Evolutionary conservation across 176 grass and related monocot species (phyloP).

Genomic region (Ensete glaucum): DNA sequence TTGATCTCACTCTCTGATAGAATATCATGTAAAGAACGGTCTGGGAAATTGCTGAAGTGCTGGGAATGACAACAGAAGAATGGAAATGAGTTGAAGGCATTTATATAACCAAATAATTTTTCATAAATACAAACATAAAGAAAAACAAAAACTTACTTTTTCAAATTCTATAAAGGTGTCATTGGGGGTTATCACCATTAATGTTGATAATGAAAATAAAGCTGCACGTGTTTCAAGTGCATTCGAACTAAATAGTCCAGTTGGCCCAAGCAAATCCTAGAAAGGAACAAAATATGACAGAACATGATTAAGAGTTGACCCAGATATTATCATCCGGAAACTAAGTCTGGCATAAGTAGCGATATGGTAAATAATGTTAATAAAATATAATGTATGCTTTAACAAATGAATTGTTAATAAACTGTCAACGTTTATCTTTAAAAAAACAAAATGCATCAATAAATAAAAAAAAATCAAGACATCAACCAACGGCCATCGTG

Average conservation of each 20-base stretch:
- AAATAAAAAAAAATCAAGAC: too few species aligned
- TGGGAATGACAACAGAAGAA: slow-evolving; percentile 38
- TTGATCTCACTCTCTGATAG: slow-evolving; percentile 75
- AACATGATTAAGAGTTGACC: too few species aligned
- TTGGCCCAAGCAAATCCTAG: slow-evolving; percentile 77
- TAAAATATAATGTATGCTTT: too few species aligned
- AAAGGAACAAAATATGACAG: slow-evolving; percentile 3
- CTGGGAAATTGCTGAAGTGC: slow-evolving; percentile 64
- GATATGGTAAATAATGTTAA: too few species aligned
- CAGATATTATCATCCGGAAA: too few species aligned
- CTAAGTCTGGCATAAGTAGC: too few species aligned
- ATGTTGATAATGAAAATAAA: slow-evolving; percentile 59
- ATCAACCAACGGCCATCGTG: too few species aligned
- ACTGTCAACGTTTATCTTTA: too few species aligned
- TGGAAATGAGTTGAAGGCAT: slow-evolving; percentile 5
- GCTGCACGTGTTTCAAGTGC: slow-evolving; percentile 41
- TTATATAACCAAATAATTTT: slow-evolving; percentile 19
- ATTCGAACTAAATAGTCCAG: slow-evolving; percentile 69
- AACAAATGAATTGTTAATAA: too few species aligned
- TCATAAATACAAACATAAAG: slow-evolving; percentile 14
- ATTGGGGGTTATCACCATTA: slow-evolving; percentile 77
- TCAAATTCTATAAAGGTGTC: slow-evolving; percentile 92
- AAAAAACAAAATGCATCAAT: too few species aligned
- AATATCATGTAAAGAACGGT: slow-evolving; percentile 58
- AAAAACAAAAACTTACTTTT: slow-evolving; percentile 40